phyloP scores from a whole-genome alignment of 2,329 filamentous ascomycete species.

The Phyllosticta citribraziliensis region DNA sequence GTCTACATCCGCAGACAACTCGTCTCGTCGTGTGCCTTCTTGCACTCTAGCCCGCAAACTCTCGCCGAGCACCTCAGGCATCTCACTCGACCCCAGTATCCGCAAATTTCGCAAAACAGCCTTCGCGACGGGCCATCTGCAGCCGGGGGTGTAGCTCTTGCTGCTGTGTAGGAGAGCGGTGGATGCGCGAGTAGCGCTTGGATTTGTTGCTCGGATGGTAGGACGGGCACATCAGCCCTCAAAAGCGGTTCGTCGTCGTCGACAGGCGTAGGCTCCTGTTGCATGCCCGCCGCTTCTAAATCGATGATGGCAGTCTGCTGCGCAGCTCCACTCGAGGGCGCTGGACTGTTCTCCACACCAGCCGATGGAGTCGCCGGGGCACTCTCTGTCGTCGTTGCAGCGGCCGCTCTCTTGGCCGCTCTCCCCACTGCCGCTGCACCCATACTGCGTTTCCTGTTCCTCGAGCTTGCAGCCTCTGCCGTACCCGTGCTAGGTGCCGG shows the following conservation, averaged over 20 bases:
- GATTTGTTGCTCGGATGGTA: slow-evolving; percentile 53
- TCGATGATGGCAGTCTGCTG: neutral
- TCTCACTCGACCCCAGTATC: slow-evolving; percentile 68
- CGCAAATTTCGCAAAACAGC: slow-evolving; percentile 68
- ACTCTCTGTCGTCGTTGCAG: neutral
- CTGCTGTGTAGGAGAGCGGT: slow-evolving; percentile 59
- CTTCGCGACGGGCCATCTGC: slow-evolving; percentile 42
- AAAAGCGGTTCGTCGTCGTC: slow-evolving; percentile 45
- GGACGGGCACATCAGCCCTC: slow-evolving; percentile 45
- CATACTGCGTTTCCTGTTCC: slow-evolving; percentile 4
- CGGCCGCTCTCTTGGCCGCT: slow-evolving; percentile 6
- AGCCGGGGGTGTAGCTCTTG: slow-evolving; percentile 35
- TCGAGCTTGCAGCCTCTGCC: neutral
- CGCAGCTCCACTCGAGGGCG: slow-evolving; percentile 9
- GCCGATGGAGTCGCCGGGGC: slow-evolving; percentile 1
- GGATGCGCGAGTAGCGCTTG: slow-evolving; percentile 53
- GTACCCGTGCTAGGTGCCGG: slow-evolving; percentile 8
- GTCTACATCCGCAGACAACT: slow-evolving; percentile 31
- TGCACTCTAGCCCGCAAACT: slow-evolving; percentile 68
- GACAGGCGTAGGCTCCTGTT: neutral
- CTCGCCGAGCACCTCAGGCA: slow-evolving; percentile 70
- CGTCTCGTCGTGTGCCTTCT: slow-evolving; percentile 62
- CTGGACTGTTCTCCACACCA: slow-evolving; percentile 14
- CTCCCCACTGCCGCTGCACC: slow-evolving; percentile 11
- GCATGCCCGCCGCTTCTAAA: neutral